A percentile compares a stretch with the other conserved stretches of the same genome.
phyloP scores from a whole-genome alignment of 208 protist genomes.

The Leishmania martiniquensis region DNA sequence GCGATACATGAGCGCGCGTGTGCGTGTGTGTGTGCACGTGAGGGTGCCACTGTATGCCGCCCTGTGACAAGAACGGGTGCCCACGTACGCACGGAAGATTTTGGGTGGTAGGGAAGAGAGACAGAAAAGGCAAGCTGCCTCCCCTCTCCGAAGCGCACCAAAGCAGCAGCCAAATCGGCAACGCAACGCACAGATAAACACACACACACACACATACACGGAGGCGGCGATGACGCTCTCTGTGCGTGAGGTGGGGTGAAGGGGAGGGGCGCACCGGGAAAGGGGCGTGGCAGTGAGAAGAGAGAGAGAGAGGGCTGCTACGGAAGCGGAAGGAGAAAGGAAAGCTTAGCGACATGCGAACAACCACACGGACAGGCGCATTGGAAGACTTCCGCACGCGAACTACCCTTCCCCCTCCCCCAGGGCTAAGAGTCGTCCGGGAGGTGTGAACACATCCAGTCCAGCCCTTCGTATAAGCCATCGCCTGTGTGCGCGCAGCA shows the following conservation, averaged over 20 bases:
- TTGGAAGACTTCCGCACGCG: not conserved
- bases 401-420: not conserved
- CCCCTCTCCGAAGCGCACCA: not conserved
- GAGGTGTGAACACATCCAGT: conserved; percentile 94
- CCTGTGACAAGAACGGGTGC: not conserved
- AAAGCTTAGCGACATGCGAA: not conserved
- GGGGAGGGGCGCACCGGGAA: no score
- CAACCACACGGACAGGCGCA: not conserved
- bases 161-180: conserved; percentile 64
- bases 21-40: not conserved
- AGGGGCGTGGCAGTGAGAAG: not conserved
- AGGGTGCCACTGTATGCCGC: not conserved
- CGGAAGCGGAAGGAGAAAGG: not conserved
- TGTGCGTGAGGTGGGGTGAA: not conserved
- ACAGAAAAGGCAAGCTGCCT: conserved; percentile 48
- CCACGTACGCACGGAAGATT: not conserved
- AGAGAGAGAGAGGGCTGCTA: not conserved
- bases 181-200: no score
- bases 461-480: conserved; percentile 97
- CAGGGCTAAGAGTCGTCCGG: conserved; percentile 28
- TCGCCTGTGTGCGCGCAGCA: conserved; percentile 96
- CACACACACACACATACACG: no score
- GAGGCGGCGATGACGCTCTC: not conserved
- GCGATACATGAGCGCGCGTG: not conserved
- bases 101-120: conserved; percentile 90